Evolutionary conservation across 257 asterid species (phyloP).

Genomic region (Ilex aquifolium): DNA sequence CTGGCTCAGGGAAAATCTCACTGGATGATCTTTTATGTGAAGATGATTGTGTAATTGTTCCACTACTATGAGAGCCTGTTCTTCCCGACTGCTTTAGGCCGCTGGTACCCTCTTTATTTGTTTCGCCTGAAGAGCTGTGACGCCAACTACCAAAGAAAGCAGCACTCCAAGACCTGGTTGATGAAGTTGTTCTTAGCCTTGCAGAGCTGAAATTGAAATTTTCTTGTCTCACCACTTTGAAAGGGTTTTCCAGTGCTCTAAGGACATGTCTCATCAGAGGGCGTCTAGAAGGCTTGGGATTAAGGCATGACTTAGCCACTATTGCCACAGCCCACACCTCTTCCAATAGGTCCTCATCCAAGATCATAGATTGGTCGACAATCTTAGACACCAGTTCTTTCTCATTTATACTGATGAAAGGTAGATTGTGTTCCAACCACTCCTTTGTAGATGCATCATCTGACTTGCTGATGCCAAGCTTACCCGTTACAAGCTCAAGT

Average conservation of each 20-base stretch:
- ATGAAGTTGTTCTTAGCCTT: conserved; percentile 33
- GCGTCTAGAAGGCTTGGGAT: conserved; percentile 51
- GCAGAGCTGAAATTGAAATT: conserved; percentile 40
- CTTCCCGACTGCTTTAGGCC: conserved; percentile 39
- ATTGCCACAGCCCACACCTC: conserved; percentile 72
- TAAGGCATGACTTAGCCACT: conserved; percentile 63
- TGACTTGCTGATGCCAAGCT: conserved; percentile 37
- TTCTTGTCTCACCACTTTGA: conserved; percentile 61
- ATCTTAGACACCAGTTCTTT: conserved; percentile 41
- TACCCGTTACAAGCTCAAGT: conserved; percentile 68
- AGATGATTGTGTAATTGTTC: conserved; percentile 39
- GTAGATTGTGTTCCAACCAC: conserved; percentile 44
- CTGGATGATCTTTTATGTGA: conserved; percentile 53
- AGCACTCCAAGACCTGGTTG: conserved; percentile 45
- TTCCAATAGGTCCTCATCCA: conserved; percentile 63
- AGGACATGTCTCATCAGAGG: conserved; percentile 59
- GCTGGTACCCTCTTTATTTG: conserved; percentile 34
- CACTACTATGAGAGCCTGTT: conserved; percentile 54
- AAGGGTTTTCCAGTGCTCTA: conserved; percentile 66
- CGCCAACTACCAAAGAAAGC: conserved; percentile 58
- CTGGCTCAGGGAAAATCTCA: conserved; percentile 56
- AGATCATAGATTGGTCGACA: conserved; percentile 48
- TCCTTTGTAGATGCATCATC: conserved; percentile 34
- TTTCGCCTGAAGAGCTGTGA: conserved; percentile 45
- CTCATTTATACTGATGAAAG: conserved; percentile 37